phyloP scores from a whole-genome alignment of 2,329 filamentous ascomycete species.

The Scopulariopsis brevicaulis region DNA sequence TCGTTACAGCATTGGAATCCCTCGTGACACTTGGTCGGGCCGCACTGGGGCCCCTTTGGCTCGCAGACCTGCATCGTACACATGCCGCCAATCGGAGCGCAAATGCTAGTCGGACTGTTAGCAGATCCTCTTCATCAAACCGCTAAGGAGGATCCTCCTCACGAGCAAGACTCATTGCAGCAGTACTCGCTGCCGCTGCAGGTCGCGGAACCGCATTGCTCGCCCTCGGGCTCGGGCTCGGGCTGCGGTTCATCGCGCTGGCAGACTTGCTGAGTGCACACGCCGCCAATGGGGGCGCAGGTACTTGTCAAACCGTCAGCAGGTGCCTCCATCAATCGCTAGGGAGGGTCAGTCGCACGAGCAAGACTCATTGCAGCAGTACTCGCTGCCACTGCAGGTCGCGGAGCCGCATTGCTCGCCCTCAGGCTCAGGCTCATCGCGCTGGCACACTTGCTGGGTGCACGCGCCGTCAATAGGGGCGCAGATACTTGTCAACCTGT shows the following conservation, averaged over 20 bases:
- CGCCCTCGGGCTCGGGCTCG: not conserved
- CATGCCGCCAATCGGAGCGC: not conserved
- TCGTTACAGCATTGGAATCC: not conserved
- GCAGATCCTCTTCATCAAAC: not conserved
- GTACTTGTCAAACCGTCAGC: not conserved
- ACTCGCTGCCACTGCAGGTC: not conserved
- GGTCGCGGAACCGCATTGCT: not conserved
- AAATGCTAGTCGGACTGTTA: not conserved
- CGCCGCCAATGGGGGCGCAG: not conserved
- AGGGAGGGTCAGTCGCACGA: too few species aligned
- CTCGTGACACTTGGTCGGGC: not conserved
- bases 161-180: not conserved
- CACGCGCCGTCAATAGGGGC: not conserved
- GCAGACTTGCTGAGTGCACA: slow-evolving; percentile 2
- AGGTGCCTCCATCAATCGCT: not conserved
- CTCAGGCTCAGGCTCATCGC: too few species aligned
- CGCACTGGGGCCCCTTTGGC: not conserved
- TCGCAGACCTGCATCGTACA: not conserved
- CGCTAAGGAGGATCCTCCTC: too few species aligned
- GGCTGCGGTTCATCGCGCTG: not conserved
- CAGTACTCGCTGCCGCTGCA: not conserved
- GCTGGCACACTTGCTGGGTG: not conserved
- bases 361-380: slow-evolving; percentile 3
- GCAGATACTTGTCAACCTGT: not conserved
- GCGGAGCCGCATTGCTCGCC: not conserved